Evolutionary conservation across 768 basidiomycete species (phyloP).

Genomic region (Termitomyces sp.): DNA sequence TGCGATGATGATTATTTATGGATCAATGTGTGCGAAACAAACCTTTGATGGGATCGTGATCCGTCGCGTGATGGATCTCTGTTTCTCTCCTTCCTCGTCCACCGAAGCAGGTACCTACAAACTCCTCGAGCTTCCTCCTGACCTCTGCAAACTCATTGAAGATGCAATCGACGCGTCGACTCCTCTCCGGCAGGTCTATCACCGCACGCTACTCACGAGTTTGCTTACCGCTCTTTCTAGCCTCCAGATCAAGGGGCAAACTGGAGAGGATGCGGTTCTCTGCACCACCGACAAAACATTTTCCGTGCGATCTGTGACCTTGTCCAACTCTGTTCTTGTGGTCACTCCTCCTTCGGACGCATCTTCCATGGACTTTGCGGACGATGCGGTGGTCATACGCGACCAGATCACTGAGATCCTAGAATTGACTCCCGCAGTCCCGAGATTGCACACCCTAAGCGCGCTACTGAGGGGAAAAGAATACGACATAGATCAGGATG

Average conservation of each 20-base stretch:
- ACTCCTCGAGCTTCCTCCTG: constrained; percentile 68
- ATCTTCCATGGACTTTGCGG: constrained; percentile 20
- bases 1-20: too few species aligned
- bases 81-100: constrained; percentile 44
- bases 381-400: constrained; percentile 57
- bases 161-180: constrained; percentile 30
- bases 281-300: constrained; percentile 84
- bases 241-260: constrained; percentile 74
- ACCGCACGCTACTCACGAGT: constrained; percentile 7
- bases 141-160: constrained; percentile 60
- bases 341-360: constrained; percentile 45
- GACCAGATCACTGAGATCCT: constrained; percentile 81
- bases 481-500: constrained; percentile 67
- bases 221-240: constrained; percentile 27
- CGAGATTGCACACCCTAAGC: constrained; percentile 65
- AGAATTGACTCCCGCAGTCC: constrained; percentile 74
- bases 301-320: constrained; percentile 72
- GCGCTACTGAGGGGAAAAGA: constrained; percentile 55
- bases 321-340: constrained; percentile 86
- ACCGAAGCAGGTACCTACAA: constrained; percentile 52
- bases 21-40: background rate
- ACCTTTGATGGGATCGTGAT: too few species aligned
- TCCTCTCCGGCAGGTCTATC: constrained; percentile 21
- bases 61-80: constrained; percentile 35
- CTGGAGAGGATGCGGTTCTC: constrained; percentile 82